Evolutionary conservation across 2,329 filamentous ascomycete species (phyloP), one percentile per base, ranked within the genome.

Genomic region (Phialocephala sp.): DNA sequence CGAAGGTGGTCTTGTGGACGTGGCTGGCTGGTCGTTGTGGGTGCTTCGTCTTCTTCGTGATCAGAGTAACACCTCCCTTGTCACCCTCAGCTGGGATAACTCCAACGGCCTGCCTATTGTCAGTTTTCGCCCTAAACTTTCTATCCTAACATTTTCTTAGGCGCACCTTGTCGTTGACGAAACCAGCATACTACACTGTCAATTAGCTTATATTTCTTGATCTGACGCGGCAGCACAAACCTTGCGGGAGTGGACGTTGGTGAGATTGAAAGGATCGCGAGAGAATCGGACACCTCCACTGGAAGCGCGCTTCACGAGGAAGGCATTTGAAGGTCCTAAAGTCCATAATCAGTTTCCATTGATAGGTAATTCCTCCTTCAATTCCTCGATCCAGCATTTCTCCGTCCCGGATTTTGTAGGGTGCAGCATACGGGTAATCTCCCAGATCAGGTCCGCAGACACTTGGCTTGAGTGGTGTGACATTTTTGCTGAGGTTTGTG

Each of bases 391-490:
- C 45, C 18, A 37, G 36, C 24, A 18, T 41, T 32, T 59, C 24
- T 58, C 20, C 32, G 45, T 14, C 22, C 9, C 24, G 3, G 39
- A 58, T 11, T 62, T 45, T 27, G 41, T 27, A 20, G 11, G 39
- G 27, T 11, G 24, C 12, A 72, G 93, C 93, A 82, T 89, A 97
- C 94, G 92, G 87, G 90, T 89, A 82, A 96, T 84, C 88, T 94
- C 91, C 94, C 94, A 98, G 86, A 97, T 84, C 77, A 97, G 87
- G 84, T 97, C 94, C 79, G 89, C 83, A 81, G 93, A 96, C 79
- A 97, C 86, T 85, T 93, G 92, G 77, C 89, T 81, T 75, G 87
- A 84, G 80, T 82, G 84, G 77, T 84, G 87, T 77, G 75, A 72
- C 76, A 77, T 76, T 56, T 71, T 74, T 62, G 64, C 63, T 64